phyloP scores from a whole-genome alignment of 305 asterid species.

The Fraxinus latifolia region DNA sequence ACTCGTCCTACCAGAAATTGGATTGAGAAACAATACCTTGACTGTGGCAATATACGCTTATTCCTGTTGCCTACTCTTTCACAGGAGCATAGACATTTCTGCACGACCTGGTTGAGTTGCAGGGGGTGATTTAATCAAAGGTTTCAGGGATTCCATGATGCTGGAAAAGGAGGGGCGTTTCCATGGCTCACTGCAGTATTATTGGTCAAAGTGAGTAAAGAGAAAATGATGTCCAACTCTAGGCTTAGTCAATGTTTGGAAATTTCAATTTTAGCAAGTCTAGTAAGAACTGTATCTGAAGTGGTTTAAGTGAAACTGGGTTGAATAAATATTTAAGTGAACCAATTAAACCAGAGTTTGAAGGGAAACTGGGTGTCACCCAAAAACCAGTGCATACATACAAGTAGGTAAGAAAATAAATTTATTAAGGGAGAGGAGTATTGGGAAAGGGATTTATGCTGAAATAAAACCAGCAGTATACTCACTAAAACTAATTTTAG shows the following conservation, averaged over 20 bases:
- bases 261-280: neutral
- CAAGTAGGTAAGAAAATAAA: neutral
- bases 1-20: neutral
- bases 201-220: conserved; percentile 9
- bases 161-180: conserved; percentile 52
- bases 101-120: conserved; percentile 31
- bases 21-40: conserved; percentile 5
- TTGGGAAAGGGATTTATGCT: neutral
- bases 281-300: neutral
- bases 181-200: conserved; percentile 53
- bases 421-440: neutral
- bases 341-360: neutral
- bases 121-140: conserved; percentile 35
- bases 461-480: neutral
- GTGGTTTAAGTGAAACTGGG: neutral
- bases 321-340: neutral
- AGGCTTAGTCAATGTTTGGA: conserved; percentile 10
- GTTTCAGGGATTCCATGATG: conserved; percentile 50
- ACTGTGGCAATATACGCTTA: conserved; percentile 17
- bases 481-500: neutral
- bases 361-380: neutral
- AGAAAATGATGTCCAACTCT: conserved; percentile 1
- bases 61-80: conserved; percentile 18
- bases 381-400: neutral
- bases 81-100: conserved; percentile 29